Evolutionary conservation across 163 green algal genomes (phyloP).

Genomic region (Volvox carteri): DNA sequence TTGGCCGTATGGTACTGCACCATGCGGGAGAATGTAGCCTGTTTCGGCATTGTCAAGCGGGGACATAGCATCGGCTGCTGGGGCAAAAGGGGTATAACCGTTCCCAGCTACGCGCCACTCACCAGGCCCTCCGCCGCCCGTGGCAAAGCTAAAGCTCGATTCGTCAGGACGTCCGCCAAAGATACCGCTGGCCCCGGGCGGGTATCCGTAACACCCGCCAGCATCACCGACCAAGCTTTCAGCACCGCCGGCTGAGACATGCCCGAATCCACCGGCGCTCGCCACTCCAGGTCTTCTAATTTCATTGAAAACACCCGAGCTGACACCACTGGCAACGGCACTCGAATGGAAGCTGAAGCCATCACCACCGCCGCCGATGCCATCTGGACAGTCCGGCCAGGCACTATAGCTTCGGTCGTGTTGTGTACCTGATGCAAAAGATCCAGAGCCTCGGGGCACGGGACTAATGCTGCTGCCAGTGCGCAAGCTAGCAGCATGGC

Average conservation of each 20-base stretch:
- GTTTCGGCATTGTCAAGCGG: not conserved
- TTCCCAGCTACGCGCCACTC: not conserved
- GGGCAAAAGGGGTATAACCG: not conserved
- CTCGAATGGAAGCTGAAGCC: conserved; percentile 7
- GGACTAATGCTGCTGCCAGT: not conserved
- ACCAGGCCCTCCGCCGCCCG: no score
- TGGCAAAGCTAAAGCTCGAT: not conserved
- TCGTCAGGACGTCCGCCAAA: not conserved
- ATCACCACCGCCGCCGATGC: not conserved
- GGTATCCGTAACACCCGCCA: not conserved
- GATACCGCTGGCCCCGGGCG: not conserved
- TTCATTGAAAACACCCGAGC: not conserved
- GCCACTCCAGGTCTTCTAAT: not conserved
- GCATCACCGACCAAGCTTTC: not conserved
- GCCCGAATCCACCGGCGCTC: not conserved
- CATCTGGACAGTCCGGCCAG: not conserved
- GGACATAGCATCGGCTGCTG: not conserved
- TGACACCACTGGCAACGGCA: not conserved
- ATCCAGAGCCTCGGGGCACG: not conserved
- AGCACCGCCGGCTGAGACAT: not conserved
- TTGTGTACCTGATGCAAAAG: not conserved
- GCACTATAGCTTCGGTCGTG: not conserved
- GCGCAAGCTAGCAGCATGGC: not conserved
- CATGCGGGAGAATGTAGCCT: not conserved
- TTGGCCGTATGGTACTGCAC: not conserved